Conservation (phyloP, 2,329 filamentous ascomycete species). For the Venturia nashicola region DNA sequence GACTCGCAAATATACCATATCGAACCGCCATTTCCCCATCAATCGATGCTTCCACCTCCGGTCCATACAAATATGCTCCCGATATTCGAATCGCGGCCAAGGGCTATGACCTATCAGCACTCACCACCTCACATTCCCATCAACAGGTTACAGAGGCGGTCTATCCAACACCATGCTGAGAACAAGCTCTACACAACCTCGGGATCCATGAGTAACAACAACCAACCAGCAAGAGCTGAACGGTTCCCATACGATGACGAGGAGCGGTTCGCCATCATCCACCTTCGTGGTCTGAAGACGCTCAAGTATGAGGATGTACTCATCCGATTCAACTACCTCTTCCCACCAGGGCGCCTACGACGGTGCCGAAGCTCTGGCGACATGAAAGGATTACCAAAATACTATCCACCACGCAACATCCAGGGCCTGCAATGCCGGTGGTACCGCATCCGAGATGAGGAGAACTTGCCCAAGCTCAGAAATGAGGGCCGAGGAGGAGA, state of each 20-base stretch:
- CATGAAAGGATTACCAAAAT: slow-evolving; percentile 1
- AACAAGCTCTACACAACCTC: slow-evolving; percentile 4
- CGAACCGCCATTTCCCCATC: not conserved
- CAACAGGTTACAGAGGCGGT: slow-evolving; percentile 4
- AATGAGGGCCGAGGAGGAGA: not conserved
- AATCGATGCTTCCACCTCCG: not conserved
- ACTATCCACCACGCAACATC: slow-evolving; percentile 3
- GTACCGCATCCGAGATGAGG: slow-evolving; percentile 8
- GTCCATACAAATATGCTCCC: not conserved
- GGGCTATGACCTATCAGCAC: not conserved
- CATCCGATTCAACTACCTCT: not conserved
- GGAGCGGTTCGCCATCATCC: slow-evolving; percentile 8
- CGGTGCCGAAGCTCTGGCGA: not conserved
- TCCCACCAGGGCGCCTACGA: not conserved
- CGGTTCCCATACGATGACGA: slow-evolving; percentile 8
- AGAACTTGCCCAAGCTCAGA: not conserved
- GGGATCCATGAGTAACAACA: not conserved
- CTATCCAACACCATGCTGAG: not conserved
- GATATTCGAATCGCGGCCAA: not conserved
- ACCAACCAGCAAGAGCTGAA: not conserved
- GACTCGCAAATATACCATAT: not conserved
- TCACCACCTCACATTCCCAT: not conserved
- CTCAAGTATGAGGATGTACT: slow-evolving; percentile 7
- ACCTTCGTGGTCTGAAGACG: not conserved
- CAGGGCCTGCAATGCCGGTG: slow-evolving; percentile 9